Evolutionary conservation across 139 green algal species (phyloP).

Genomic region (Chlorella ohadii): DNA sequence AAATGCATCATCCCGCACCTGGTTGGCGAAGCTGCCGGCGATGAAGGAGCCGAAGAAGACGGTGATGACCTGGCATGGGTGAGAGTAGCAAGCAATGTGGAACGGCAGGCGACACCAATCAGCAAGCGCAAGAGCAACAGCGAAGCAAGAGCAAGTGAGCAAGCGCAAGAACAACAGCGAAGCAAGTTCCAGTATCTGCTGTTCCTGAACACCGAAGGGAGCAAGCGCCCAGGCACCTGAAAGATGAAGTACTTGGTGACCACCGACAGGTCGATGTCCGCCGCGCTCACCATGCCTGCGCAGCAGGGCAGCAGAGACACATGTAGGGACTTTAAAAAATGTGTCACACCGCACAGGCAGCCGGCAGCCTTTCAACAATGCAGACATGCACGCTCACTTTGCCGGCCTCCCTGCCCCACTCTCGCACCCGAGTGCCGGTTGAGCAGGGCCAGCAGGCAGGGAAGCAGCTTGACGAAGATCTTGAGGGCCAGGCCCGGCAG

Average conservation of each 20-base stretch:
- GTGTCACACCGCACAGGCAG: too few relatives aligned
- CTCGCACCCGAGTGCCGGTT: background rate
- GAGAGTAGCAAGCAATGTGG: too few relatives aligned
- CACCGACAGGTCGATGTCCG: conserved; percentile 61
- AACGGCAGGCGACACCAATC: too few relatives aligned
- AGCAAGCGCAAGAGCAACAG: too few relatives aligned
- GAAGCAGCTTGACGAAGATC: conserved; percentile 6
- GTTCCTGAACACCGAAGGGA: background rate
- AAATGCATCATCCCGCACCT: conserved; percentile 1
- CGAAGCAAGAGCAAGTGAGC: too few relatives aligned
- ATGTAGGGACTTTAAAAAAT: too few relatives aligned
- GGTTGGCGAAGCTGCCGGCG: conserved; percentile 40
- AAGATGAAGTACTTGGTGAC: conserved; percentile 60
- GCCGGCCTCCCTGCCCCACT: too few relatives aligned
- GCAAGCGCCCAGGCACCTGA: conserved; percentile 41
- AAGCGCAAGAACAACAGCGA: too few relatives aligned
- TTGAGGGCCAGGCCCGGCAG: conserved; percentile 54
- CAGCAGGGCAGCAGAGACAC: too few relatives aligned
- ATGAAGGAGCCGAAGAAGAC: conserved; percentile 75
- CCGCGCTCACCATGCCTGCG: conserved; percentile 56
- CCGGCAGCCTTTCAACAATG: too few relatives aligned
- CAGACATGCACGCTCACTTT: too few relatives aligned
- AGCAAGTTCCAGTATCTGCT: too few relatives aligned
- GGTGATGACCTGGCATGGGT: conserved; percentile 65
- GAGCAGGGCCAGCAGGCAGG: background rate